Percentiles rank a stretch among this genome's conserved stretches.
Evolutionary conservation across 176 grass and related monocot genomes (phyloP).

Genomic region (Avena insularis): DNA sequence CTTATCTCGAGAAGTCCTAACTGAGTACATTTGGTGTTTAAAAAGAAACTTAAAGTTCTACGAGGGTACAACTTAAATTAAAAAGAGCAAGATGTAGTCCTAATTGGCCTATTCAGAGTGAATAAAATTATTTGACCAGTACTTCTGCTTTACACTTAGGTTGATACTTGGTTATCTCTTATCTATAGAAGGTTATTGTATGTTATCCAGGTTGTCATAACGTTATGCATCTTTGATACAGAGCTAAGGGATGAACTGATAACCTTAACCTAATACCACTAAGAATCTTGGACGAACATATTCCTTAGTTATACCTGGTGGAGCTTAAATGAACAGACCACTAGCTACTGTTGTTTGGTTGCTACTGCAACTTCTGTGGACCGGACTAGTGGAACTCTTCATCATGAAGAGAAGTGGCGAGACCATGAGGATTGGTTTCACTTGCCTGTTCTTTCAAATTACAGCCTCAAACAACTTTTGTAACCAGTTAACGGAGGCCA

Average conservation of each 20-base stretch:
- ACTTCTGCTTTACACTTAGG: neutral
- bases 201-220: neutral
- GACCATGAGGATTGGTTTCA: neutral
- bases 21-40: neutral
- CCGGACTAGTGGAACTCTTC: constrained; percentile 12
- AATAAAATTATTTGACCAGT: neutral
- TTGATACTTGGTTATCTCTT: neutral
- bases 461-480: constrained; percentile 1
- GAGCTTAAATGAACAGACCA: constrained; percentile 25
- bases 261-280: neutral
- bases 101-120: neutral
- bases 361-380: neutral
- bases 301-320: neutral
- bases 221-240: too few species aligned
- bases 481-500: neutral
- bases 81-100: neutral
- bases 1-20: neutral
- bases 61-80: neutral
- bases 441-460: constrained; percentile 25
- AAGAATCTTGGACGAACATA: neutral
- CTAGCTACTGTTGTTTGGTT: constrained; percentile 9
- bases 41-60: constrained; percentile 1
- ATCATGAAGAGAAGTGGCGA: neutral
- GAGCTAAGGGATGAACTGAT: neutral
- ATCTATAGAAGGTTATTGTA: neutral